Percentiles rank a stretch among this genome's conserved stretches.
Evolutionary conservation across 768 basidiomycete genomes (phyloP).

Genomic region (Suillus occidentalis): DNA sequence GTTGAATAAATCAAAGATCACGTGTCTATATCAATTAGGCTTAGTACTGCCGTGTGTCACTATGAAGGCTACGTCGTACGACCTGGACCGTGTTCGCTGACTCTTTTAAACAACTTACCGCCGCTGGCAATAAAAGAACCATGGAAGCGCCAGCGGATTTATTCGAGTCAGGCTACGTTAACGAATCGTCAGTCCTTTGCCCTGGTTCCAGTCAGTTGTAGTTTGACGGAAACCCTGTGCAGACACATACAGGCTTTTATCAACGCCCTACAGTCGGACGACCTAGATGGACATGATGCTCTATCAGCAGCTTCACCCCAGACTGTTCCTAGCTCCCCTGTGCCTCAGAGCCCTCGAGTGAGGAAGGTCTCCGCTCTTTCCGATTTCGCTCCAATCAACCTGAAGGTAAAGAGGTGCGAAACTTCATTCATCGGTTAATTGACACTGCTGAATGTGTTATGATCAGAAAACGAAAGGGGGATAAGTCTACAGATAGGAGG

Average conservation of each 20-base stretch:
- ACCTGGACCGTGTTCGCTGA: background rate
- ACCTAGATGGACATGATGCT: constrained; percentile 33
- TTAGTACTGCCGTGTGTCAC: no score
- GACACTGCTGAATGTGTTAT: constrained; percentile 7
- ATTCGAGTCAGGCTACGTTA: constrained; percentile 59
- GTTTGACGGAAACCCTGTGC: constrained; percentile 5
- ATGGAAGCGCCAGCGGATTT: constrained; percentile 16
- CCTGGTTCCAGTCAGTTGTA: background rate
- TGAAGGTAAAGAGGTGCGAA: constrained; percentile 70
- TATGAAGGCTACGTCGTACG: no score
- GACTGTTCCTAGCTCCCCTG: constrained; percentile 21
- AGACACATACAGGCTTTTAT: constrained; percentile 78
- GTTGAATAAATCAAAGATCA: background rate
- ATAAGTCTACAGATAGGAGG: constrained; percentile 38
- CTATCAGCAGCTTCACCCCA: constrained; percentile 23
- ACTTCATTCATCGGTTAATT: background rate
- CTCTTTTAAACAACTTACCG: constrained; percentile 9
- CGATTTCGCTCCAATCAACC: constrained; percentile 89
- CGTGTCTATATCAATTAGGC: background rate
- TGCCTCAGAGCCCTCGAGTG: constrained; percentile 47
- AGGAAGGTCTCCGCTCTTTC: constrained; percentile 81
- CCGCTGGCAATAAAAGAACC: constrained; percentile 13
- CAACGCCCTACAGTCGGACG: constrained; percentile 67
- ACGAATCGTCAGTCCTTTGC: constrained; percentile 61
- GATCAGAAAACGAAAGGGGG: constrained; percentile 39